Base-by-base conservation (phyloP, 352 stramenopile genomes). In the Albugo laibachii region DNA sequence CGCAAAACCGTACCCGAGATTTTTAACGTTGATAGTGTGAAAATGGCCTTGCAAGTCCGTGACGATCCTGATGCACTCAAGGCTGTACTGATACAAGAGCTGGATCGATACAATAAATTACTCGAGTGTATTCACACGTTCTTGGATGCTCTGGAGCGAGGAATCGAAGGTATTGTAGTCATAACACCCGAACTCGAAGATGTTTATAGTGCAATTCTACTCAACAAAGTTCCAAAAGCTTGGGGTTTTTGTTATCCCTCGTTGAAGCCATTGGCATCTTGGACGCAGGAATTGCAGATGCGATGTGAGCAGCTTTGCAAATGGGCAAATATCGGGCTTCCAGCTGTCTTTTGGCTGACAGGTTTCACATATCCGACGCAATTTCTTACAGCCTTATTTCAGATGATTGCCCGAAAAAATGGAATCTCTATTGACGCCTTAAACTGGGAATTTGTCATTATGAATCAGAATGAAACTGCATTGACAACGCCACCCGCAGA, bases 331-430 rank as follows among this genome's bases (percentile, higher is more conserved):
- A 61, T 76, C 19, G 65, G 59, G 0, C 58, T 95, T 18, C 92
- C 92, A 13, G 61, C 66, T 36, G 76, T 93, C 11, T 97, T 97
- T 50, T 98, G 93, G 92, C 76, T 98, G 6, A 72, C 83, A 2
- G 92, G 87, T 2, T 97, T 98, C 51, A 98, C 92, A 11, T 98
- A 98, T 52, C 92, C 92, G 15, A 97, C 88, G 20, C 83, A 85
- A 4, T 97, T 98, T 47, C 59, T 98, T 5, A 98, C 92, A 0
- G 92, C 92, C n/a, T 52, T 98, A 27, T 61, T 98, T 41, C 92
- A 98, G 53, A 97, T 84, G 0, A 83, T 80, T 42, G 92, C 92
- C 14, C 81, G 92, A 31, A 94, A 94, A 62, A 97, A 96, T 57
- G 89, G 86, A 15, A 76, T 96, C 48, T 86, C 87, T 10, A 97